A percentile compares a stretch with the other conserved stretches of the same genome.
Conservation (phyloP, 331 rosid species). For the Rhamnella rubrinervis region DNA sequence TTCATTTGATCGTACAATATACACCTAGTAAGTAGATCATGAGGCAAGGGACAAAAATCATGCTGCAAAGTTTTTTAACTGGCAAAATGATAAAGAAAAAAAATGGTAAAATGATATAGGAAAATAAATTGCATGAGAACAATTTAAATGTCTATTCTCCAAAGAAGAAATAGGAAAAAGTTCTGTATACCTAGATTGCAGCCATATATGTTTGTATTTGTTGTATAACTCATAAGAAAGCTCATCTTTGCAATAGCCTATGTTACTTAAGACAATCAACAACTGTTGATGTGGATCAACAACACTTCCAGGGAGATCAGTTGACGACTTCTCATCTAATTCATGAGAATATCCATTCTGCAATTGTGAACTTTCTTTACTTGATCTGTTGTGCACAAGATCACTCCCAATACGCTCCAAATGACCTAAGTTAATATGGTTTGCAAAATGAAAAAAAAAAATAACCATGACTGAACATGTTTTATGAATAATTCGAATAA, state of each 20-base stretch:
- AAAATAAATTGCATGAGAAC: neutral
- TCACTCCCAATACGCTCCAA: slow-evolving; percentile 76
- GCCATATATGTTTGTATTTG: slow-evolving; percentile 83
- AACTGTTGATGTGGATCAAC: slow-evolving; percentile 74
- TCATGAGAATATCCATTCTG: slow-evolving; percentile 73
- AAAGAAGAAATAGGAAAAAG: slow-evolving; percentile 1
- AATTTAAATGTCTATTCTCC: neutral
- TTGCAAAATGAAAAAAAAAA: slow-evolving; percentile 22
- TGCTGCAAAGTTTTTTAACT: no score
- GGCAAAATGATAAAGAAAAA: no score
- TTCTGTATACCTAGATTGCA: slow-evolving; percentile 63
- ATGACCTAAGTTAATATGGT: slow-evolving; percentile 48
- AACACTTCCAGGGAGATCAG: slow-evolving; percentile 57
- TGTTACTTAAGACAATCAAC: slow-evolving; percentile 83
- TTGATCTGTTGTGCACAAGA: slow-evolving; percentile 56
- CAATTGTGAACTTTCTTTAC: slow-evolving; percentile 49
- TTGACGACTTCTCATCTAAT: slow-evolving; percentile 46
- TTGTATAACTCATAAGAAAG: slow-evolving; percentile 79
- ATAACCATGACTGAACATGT: slow-evolving; percentile 22
- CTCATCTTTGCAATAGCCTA: slow-evolving; percentile 95
- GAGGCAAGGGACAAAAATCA: no score
- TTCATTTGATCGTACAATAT: no score
- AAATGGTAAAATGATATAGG: neutral
- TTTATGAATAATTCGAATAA: slow-evolving; percentile 9
- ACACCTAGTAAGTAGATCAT: no score